Evolutionary conservation across 2,329 filamentous ascomycete species (phyloP).

Genomic region (Pestalotiopsis sp.): DNA sequence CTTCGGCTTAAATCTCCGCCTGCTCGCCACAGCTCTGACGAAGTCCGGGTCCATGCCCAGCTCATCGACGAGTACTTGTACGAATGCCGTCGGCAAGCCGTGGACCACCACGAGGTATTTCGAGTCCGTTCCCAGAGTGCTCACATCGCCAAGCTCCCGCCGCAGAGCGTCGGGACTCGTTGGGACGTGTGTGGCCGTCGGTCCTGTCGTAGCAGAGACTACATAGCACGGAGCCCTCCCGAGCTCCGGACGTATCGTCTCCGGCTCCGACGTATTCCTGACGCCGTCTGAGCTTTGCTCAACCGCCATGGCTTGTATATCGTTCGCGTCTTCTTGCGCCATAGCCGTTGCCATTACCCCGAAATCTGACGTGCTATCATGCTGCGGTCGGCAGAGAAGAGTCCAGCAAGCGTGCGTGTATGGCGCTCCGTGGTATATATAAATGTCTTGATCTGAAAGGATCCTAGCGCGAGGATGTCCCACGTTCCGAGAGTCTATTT

Average conservation of each 20-base stretch:
- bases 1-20: slow-evolving; percentile 28
- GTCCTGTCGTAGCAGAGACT: background rate
- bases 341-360: background rate
- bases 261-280: background rate
- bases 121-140: background rate
- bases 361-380: background rate
- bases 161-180: background rate
- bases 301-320: background rate
- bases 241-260: background rate
- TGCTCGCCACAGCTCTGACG: slow-evolving; percentile 31
- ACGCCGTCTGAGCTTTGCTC: background rate
- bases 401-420: background rate
- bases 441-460: background rate
- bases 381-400: background rate
- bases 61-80: slow-evolving; percentile 24
- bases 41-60: slow-evolving; percentile 33
- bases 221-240: background rate
- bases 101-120: slow-evolving; percentile 25
- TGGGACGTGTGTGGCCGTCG: background rate
- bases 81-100: slow-evolving; percentile 24
- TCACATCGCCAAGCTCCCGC: background rate
- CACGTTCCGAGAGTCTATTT: background rate
- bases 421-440: background rate
- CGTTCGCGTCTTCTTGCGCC: background rate
- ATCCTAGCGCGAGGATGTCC: background rate